These are phyloP conservation scores for Colletotrichum filicis DNA, from an alignment of 2,329 filamentous ascomycete species.

Conservation along the genomic window DNA sequence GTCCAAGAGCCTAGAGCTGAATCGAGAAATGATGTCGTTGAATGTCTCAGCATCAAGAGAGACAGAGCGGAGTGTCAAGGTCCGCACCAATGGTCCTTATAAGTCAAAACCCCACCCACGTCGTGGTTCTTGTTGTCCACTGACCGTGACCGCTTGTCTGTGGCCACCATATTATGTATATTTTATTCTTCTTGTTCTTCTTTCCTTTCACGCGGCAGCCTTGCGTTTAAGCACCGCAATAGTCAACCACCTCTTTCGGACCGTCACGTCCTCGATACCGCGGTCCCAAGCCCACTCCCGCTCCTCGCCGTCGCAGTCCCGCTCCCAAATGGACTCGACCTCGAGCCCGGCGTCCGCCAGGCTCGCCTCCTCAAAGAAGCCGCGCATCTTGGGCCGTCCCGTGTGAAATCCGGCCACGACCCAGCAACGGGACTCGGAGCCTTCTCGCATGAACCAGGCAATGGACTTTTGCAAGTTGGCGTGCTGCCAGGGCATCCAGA, in stretches of 20 bases:
- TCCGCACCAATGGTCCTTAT: neutral
- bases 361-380: constrained; percentile 67
- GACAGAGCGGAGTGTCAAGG: no score
- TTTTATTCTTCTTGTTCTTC: neutral
- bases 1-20: no score
- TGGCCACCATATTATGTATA: no score
- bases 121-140: no score
- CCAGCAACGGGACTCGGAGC: constrained; percentile 63
- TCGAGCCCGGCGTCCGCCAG: constrained; percentile 64
- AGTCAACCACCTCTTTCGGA: constrained; percentile 78
- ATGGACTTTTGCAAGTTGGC: constrained; percentile 72
- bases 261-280: constrained; percentile 68
- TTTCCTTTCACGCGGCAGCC: neutral
- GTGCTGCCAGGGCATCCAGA: constrained; percentile 82
- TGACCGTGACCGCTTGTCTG: no score
- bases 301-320: constrained; percentile 72
- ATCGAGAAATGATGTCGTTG: no score
- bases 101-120: neutral
- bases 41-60: no score
- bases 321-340: constrained; percentile 75
- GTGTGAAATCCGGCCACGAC: constrained; percentile 81
- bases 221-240: constrained; percentile 62
- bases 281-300: constrained; percentile 71
- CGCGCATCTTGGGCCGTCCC: constrained; percentile 71
- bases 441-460: constrained; percentile 66